Evolutionary conservation across 2,329 filamentous ascomycete genomes (phyloP).

Genomic region (Fusarium luffae): DNA sequence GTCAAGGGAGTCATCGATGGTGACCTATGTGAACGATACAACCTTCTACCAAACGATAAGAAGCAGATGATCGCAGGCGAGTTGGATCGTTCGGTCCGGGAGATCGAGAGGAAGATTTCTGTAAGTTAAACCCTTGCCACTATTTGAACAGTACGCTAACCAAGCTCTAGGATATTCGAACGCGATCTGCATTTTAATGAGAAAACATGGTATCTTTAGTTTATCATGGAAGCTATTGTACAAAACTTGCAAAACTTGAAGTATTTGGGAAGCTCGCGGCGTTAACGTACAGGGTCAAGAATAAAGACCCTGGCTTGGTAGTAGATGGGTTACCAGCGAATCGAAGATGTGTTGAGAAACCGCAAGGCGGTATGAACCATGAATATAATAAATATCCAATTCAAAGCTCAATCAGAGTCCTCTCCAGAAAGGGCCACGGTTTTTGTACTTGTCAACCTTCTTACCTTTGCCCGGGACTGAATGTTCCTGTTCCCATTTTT

Average conservation of each 20-base stretch:
- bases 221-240: constrained; percentile 44
- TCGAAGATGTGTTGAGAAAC: constrained; percentile 38
- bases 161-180: constrained; percentile 64
- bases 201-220: constrained; percentile 38
- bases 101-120: constrained; percentile 96
- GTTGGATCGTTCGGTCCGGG: constrained; percentile 86
- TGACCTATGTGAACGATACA: constrained; percentile 93
- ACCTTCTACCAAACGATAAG: constrained; percentile 84
- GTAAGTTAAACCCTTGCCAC: constrained; percentile 51
- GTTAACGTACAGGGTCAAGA: constrained; percentile 47
- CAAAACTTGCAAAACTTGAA: constrained; percentile 43
- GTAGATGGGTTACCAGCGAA: constrained; percentile 43
- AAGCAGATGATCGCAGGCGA: constrained; percentile 96
- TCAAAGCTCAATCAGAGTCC: constrained; percentile 40
- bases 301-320: constrained; percentile 42
- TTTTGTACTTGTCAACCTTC: constrained; percentile 48
- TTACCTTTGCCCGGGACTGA: constrained; percentile 53
- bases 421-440: constrained; percentile 49
- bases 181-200: constrained; percentile 67
- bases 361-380: constrained; percentile 45
- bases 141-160: constrained; percentile 39
- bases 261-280: constrained; percentile 44
- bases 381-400: constrained; percentile 47
- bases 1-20: constrained; percentile 98
- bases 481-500: constrained; percentile 78